These are phyloP conservation scores for Yamadazyma dendronema DNA, from an alignment of 1,139 yeast genomes.

Conservation along the genomic window DNA sequence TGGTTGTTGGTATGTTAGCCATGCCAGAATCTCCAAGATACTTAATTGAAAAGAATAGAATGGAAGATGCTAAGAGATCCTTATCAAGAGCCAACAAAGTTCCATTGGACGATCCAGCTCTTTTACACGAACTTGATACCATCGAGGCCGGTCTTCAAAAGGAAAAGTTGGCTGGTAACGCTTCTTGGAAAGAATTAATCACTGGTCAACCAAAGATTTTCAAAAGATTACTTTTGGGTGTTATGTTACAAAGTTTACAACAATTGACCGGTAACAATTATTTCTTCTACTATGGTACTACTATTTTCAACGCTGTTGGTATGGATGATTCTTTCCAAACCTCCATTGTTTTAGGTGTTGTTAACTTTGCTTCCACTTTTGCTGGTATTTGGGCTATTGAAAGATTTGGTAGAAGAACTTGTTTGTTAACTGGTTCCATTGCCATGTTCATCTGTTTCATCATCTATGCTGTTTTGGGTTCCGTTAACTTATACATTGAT, in stretches of 20 bases:
- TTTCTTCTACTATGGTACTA: slow-evolving; percentile 80
- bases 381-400: slow-evolving; percentile 67
- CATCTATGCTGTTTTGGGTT: slow-evolving; percentile 60
- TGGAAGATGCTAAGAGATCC: slow-evolving; percentile 42
- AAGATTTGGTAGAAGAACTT: slow-evolving; percentile 66
- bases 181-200: slow-evolving; percentile 15
- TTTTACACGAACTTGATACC: slow-evolving; percentile 56
- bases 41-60: slow-evolving; percentile 37
- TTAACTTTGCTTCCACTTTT: slow-evolving; percentile 75
- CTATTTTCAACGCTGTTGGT: slow-evolving; percentile 77
- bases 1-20: slow-evolving; percentile 40
- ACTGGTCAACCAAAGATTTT: slow-evolving; percentile 65
- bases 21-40: slow-evolving; percentile 64
- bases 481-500: slow-evolving; percentile 57
- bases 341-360: slow-evolving; percentile 73
- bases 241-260: slow-evolving; percentile 49
- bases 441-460: slow-evolving; percentile 32
- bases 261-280: slow-evolving; percentile 81
- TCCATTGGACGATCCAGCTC: slow-evolving; percentile 57
- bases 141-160: slow-evolving; percentile 27
- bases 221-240: slow-evolving; percentile 64
- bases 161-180: slow-evolving; percentile 15
- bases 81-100: slow-evolving; percentile 63
- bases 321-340: slow-evolving; percentile 71
- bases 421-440: slow-evolving; percentile 50